Evolutionary conservation across 257 asterid species (phyloP).

Genomic region (Solanum etuberosum): DNA sequence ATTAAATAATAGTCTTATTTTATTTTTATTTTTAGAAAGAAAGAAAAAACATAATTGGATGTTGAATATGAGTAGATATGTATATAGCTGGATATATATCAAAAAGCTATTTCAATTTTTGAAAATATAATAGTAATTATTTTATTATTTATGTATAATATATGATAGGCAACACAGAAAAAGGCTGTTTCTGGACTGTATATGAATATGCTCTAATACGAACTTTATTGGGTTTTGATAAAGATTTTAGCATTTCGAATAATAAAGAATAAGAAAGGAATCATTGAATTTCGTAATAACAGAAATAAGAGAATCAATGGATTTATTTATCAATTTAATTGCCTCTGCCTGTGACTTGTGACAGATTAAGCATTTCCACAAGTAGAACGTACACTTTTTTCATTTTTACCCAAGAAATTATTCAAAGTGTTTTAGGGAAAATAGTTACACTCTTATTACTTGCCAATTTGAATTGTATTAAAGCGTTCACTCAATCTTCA

Average conservation of each 20-base stretch:
- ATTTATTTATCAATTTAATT: background rate
- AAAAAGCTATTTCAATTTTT: background rate
- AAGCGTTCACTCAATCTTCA: background rate
- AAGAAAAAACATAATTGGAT: background rate
- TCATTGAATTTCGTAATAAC: background rate
- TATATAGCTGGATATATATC: background rate
- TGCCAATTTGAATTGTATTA: background rate
- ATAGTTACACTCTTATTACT: background rate
- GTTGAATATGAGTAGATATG: background rate
- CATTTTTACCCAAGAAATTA: background rate
- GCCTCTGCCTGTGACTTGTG: background rate
- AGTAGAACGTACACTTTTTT: background rate
- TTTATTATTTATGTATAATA: background rate
- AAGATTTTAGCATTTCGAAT: background rate
- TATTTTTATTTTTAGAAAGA: background rate
- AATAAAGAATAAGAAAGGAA: background rate
- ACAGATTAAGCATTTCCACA: background rate
- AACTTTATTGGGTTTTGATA: background rate
- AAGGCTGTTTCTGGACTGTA: background rate
- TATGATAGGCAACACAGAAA: background rate
- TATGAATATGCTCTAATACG: background rate
- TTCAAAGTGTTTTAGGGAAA: background rate
- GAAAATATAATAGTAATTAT: background rate
- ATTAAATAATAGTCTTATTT: background rate
- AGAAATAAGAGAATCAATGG: background rate